phyloP scores from a whole-genome alignment of 352 stramenopile species.

The Pythium brachiatum region DNA sequence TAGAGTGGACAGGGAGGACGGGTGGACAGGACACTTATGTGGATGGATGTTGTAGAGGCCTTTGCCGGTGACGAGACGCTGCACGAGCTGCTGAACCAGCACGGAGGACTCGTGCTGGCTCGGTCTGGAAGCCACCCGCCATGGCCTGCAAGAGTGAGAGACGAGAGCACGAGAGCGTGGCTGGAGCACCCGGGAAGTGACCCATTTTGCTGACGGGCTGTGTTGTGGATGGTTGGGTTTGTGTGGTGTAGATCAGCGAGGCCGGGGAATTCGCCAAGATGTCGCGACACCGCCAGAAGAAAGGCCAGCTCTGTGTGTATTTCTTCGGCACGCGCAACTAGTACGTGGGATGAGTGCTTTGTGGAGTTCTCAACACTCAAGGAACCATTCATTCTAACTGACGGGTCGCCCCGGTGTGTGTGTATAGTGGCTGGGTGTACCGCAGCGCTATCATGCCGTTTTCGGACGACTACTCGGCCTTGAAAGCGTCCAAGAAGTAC shows the following conservation, averaged over 20 bases:
- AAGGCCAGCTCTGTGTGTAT: slow-evolving; percentile 78
- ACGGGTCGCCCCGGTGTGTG: background rate
- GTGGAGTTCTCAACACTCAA: background rate
- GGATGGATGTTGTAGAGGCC: slow-evolving; percentile 38
- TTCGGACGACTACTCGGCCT: slow-evolving; percentile 51
- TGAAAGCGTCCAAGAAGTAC: slow-evolving; percentile 72
- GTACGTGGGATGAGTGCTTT: slow-evolving; percentile 37
- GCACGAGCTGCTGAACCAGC: slow-evolving; percentile 68
- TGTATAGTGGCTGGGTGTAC: slow-evolving; percentile 68
- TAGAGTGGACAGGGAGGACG: too few relatives aligned
- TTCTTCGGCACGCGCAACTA: slow-evolving; percentile 88
- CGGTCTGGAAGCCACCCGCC: slow-evolving; percentile 77
- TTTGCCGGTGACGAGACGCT: slow-evolving; percentile 61
- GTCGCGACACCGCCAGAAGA: slow-evolving; percentile 68
- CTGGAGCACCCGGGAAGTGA: background rate
- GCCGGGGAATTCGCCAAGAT: slow-evolving; percentile 82
- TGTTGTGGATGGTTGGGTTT: slow-evolving; percentile 5
- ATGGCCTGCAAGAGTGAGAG: slow-evolving; percentile 74
- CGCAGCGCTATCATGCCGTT: slow-evolving; percentile 73
- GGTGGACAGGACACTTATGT: background rate
- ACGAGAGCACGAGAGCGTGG: background rate
- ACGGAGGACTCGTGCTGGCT: slow-evolving; percentile 72
- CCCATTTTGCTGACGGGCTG: background rate
- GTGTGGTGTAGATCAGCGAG: slow-evolving; percentile 62
- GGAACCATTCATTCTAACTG: too few relatives aligned